phyloP scores from a whole-genome alignment of 2,329 filamentous ascomycete species.

The Dothiorella sarmentorum region DNA sequence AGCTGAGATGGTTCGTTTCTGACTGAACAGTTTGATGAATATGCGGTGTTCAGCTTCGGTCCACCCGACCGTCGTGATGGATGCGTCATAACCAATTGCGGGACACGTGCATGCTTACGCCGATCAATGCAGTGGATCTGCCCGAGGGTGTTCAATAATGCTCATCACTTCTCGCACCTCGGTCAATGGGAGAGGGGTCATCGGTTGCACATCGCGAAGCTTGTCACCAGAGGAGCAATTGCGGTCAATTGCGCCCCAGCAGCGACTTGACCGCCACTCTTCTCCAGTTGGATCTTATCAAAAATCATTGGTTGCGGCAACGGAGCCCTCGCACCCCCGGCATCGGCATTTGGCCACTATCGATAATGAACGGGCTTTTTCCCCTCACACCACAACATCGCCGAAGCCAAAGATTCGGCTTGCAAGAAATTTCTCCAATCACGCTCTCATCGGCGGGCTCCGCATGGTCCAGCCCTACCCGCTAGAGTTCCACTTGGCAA shows the following conservation, averaged over 20 bases:
- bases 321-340: background rate
- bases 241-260: background rate
- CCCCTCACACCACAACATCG: conserved; percentile 7
- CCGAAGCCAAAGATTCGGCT: background rate
- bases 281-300: too few species aligned
- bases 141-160: background rate
- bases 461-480: conserved; percentile 6
- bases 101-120: background rate
- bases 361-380: background rate
- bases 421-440: conserved; percentile 8
- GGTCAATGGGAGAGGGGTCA: too few species aligned
- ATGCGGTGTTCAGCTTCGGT: too few species aligned
- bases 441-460: background rate
- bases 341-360: background rate
- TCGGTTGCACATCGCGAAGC: too few species aligned
- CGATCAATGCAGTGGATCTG: conserved; percentile 2
- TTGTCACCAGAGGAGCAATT: background rate
- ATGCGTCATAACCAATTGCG: too few species aligned
- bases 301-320: too few species aligned
- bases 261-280: too few species aligned
- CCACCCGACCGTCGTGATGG: too few species aligned
- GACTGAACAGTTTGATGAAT: too few species aligned
- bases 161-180: too few species aligned
- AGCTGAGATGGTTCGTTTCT: too few species aligned
- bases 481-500: background rate